phyloP scores from a whole-genome alignment of 75 land plant species.

The Cunninghamia lanceolata region DNA sequence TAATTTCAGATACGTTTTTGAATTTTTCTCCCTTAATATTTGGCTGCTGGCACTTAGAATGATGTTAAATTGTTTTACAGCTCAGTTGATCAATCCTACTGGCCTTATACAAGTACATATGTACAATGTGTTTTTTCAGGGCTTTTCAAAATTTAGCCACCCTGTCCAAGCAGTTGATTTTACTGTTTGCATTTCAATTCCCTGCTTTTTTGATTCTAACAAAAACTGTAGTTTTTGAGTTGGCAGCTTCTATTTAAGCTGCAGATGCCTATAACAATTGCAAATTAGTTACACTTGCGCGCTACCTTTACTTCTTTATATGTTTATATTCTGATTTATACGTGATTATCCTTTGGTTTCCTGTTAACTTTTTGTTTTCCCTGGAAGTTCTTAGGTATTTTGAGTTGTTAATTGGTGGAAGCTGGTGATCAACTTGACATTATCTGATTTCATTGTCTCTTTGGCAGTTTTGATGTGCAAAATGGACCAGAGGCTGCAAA shows the following conservation, averaged over 20 bases:
- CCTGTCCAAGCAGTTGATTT: neutral
- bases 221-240: neutral
- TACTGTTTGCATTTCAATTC: neutral
- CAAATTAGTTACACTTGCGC: neutral
- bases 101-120: neutral
- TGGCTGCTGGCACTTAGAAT: no score
- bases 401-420: neutral
- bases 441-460: neutral
- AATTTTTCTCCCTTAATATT: no score
- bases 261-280: neutral
- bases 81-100: neutral
- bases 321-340: neutral
- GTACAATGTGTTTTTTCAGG: neutral
- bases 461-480: constrained; percentile 79
- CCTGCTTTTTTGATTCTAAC: neutral
- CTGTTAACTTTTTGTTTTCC: neutral
- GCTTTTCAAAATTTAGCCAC: neutral
- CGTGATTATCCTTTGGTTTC: neutral
- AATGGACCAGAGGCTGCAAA: constrained; percentile 97
- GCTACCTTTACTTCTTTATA: neutral
- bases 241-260: neutral
- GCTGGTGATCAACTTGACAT: neutral
- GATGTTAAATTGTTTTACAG: neutral
- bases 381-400: neutral
- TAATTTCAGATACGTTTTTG: no score